These are phyloP conservation scores for Sclerospora graminicola DNA, from an alignment of 352 stramenopile species.

Conservation along the genomic window DNA sequence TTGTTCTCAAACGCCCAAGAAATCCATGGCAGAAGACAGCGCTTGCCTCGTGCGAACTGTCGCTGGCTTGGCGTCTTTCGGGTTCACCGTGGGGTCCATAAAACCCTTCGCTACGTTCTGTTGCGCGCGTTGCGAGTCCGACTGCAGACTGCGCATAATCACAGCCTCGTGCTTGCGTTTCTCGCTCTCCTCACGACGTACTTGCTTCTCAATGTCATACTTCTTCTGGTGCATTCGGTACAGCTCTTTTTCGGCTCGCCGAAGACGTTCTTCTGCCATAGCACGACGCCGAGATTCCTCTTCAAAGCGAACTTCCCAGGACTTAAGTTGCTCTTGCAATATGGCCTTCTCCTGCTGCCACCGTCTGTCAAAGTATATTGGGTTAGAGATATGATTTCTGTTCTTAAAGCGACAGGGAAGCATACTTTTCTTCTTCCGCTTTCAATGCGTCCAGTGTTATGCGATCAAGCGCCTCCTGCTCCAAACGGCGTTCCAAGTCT, in stretches of 20 bases:
- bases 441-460: conserved; percentile 78
- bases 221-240: conserved; percentile 88
- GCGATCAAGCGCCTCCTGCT: conserved; percentile 76
- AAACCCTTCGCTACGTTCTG: conserved; percentile 22
- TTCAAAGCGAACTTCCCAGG: conserved; percentile 69
- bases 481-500: conserved; percentile 68
- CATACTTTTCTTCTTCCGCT: conserved; percentile 72
- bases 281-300: conserved; percentile 60
- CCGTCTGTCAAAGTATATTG: conserved; percentile 22
- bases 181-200: conserved; percentile 76
- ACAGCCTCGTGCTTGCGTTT: conserved; percentile 78
- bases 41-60: conserved; percentile 67
- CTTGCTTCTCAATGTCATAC: conserved; percentile 81
- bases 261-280: conserved; percentile 69
- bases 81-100: conserved; percentile 69
- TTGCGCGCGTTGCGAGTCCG: conserved; percentile 46
- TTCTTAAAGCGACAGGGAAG: not conserved
- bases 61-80: conserved; percentile 68
- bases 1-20: conserved; percentile 57
- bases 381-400: conserved; percentile 3
- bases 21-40: conserved; percentile 79
- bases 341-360: conserved; percentile 54
- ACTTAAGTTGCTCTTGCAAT: conserved; percentile 48
- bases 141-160: conserved; percentile 73
- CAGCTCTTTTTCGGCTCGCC: conserved; percentile 75